These are phyloP conservation scores for Jimgerdemannia flammicorona DNA, from an alignment of 192 early-diverging fungal genomes.

Conservation along the genomic window DNA sequence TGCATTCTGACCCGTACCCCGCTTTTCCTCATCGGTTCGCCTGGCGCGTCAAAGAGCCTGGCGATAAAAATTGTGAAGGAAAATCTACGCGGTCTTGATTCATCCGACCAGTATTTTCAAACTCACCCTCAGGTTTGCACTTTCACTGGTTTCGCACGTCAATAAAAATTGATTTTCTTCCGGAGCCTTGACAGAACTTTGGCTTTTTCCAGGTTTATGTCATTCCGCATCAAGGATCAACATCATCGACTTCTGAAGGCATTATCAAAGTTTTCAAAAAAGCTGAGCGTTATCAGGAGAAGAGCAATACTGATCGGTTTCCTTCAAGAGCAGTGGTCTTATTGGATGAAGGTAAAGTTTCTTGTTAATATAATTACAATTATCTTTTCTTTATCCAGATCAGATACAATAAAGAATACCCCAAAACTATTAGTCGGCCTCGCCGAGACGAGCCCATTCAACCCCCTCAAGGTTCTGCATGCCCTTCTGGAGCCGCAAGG, in stretches of 20 bases:
- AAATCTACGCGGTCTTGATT: constrained; percentile 10
- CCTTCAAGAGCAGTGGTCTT: constrained; percentile 14
- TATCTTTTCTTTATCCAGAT: too few species aligned
- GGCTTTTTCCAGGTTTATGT: constrained; percentile 14
- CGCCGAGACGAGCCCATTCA: constrained; percentile 11
- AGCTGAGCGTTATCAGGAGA: constrained; percentile 16
- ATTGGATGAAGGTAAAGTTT: constrained; percentile 16
- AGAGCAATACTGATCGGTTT: constrained; percentile 13
- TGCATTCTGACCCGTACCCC: constrained; percentile 14
- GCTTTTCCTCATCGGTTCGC: constrained; percentile 12
- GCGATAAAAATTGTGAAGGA: constrained; percentile 1
- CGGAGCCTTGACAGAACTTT: too few species aligned
- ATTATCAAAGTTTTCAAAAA: constrained; percentile 24
- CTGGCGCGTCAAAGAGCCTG: constrained; percentile 5
- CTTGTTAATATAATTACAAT: too few species aligned
- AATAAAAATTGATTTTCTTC: not conserved
- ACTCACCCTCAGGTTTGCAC: constrained; percentile 4
- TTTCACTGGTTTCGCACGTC: too few species aligned
- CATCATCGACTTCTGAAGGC: constrained; percentile 26
- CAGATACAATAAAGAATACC: too few species aligned
- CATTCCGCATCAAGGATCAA: constrained; percentile 26
- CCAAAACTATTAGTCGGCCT: constrained; percentile 16
- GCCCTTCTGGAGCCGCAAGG: constrained; percentile 17
- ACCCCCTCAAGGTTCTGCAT: constrained; percentile 19
- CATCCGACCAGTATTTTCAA: constrained; percentile 11